These are phyloP conservation scores for Kluyveromyces sp. DNA, from an alignment of 1,139 yeast species.

Conservation along the genomic window DNA sequence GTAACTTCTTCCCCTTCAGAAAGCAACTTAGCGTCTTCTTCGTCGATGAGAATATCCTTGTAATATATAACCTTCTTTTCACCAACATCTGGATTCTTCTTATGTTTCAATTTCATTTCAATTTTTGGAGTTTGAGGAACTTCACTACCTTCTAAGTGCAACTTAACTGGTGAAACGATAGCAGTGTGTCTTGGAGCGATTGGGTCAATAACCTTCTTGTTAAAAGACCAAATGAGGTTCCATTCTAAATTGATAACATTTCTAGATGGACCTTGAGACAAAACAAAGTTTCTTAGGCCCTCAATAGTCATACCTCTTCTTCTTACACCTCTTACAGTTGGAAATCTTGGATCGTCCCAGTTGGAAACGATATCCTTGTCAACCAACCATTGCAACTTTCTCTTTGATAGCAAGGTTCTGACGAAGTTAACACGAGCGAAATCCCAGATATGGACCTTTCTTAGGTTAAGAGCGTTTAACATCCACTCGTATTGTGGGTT, in stretches of 20 bases:
- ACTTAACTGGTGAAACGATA: slow-evolving; percentile 58
- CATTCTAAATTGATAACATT: slow-evolving; percentile 94
- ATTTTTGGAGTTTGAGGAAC: slow-evolving; percentile 57
- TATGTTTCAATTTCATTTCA: slow-evolving; percentile 86
- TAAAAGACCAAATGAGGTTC: slow-evolving; percentile 94
- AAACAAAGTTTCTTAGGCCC: slow-evolving; percentile 85
- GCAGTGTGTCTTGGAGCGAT: slow-evolving; percentile 93
- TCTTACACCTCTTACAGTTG: slow-evolving; percentile 97
- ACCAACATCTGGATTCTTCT: slow-evolving; percentile 92
- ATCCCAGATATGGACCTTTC: slow-evolving; percentile 96
- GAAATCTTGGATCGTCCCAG: slow-evolving; percentile 99
- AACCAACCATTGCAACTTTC: slow-evolving; percentile 97
- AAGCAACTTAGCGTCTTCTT: slow-evolving; percentile 74
- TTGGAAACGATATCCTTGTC: slow-evolving; percentile 76
- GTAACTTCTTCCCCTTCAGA: slow-evolving; percentile 81
- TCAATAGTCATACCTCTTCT: slow-evolving; percentile 99
- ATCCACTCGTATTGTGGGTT: slow-evolving; percentile 98
- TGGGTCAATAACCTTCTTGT: slow-evolving; percentile 94
- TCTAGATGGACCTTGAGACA: slow-evolving; percentile 95
- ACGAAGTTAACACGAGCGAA: slow-evolving; percentile 94
- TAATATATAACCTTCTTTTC: slow-evolving; percentile 66
- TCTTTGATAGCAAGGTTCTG: slow-evolving; percentile 87
- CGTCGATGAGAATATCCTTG: slow-evolving; percentile 67
- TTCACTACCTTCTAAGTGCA: slow-evolving; percentile 47
- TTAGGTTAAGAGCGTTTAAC: slow-evolving; percentile 65